Evolutionary conservation across 805 yeast genomes (phyloP).

Genomic region (Yarrowia deformans): DNA sequence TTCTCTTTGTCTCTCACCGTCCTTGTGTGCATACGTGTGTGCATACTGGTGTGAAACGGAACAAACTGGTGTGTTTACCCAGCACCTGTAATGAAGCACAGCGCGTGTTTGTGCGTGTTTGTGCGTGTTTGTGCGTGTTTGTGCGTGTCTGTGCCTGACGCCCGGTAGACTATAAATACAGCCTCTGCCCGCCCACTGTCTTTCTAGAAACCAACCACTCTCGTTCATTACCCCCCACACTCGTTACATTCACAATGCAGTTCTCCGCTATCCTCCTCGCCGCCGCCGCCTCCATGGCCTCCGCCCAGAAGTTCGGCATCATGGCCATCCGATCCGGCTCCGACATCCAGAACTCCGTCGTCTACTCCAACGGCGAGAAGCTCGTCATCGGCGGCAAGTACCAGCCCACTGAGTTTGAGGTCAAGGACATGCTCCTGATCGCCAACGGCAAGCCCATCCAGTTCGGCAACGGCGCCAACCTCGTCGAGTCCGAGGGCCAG

Average conservation of each 20-base stretch:
- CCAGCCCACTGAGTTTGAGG: slow-evolving; percentile 30
- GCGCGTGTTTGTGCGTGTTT: no score
- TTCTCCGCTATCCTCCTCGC: slow-evolving; percentile 34
- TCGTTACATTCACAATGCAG: slow-evolving; percentile 22
- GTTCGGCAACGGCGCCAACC: slow-evolving; percentile 31
- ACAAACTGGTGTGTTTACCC: no score
- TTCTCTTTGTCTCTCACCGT: no score
- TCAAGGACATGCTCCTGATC: slow-evolving; percentile 36
- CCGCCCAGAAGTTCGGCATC: slow-evolving; percentile 31
- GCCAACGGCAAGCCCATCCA: slow-evolving; percentile 34
- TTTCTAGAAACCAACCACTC: background rate
- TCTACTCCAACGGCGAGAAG: slow-evolving; percentile 27
- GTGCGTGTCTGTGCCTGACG: background rate
- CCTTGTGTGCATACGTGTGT: no score
- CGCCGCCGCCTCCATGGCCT: slow-evolving; percentile 25
- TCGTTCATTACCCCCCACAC: slow-evolving; percentile 13
- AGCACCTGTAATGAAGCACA: no score
- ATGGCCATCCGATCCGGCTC: slow-evolving; percentile 40
- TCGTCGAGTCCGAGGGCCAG: slow-evolving; percentile 26
- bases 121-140: no score
- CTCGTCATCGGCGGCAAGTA: slow-evolving; percentile 31
- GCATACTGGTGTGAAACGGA: no score
- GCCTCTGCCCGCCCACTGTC: background rate
- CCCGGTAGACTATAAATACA: background rate
- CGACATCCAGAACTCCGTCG: slow-evolving; percentile 35